These are phyloP conservation scores for Pharnaceum exiguum DNA, from an alignment of 148 eudicot genomes.

Conservation along the genomic window DNA sequence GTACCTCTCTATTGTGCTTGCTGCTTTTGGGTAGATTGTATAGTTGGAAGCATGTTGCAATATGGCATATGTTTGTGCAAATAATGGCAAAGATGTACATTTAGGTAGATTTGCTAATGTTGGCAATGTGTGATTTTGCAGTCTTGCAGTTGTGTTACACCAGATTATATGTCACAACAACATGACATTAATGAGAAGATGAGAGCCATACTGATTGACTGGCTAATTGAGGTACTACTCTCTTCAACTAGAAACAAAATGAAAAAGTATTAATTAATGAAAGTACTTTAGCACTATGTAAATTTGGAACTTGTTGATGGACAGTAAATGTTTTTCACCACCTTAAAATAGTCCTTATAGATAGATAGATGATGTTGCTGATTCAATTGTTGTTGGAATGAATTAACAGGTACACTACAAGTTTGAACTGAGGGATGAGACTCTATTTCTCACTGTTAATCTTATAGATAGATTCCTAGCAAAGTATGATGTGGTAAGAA, in stretches of 20 bases:
- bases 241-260: too few relatives aligned
- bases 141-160: slow-evolving; percentile 51
- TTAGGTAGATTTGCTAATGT: not conserved
- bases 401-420: slow-evolving; percentile 80
- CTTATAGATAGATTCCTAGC: slow-evolving; percentile 80
- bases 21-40: not conserved
- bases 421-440: slow-evolving; percentile 80
- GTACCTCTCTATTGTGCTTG: not conserved
- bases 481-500: slow-evolving; percentile 49
- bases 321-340: not conserved
- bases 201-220: slow-evolving; percentile 81
- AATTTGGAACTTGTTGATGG: too few relatives aligned
- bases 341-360: too few relatives aligned
- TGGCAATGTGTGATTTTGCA: slow-evolving; percentile 17
- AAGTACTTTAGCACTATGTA: too few relatives aligned
- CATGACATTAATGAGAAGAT: slow-evolving; percentile 71
- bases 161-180: slow-evolving; percentile 61
- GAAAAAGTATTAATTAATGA: too few relatives aligned
- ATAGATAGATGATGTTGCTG: slow-evolving; percentile 9
- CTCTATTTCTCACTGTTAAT: slow-evolving; percentile 70
- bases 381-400: not conserved
- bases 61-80: too few relatives aligned
- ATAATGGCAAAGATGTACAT: not conserved
- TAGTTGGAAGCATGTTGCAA: too few relatives aligned
- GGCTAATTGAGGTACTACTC: slow-evolving; percentile 70